A percentile compares a stretch with the other conserved stretches of the same genome.
phyloP scores from a whole-genome alignment of 805 yeast genomes.

The Soucietia sequanensis region DNA sequence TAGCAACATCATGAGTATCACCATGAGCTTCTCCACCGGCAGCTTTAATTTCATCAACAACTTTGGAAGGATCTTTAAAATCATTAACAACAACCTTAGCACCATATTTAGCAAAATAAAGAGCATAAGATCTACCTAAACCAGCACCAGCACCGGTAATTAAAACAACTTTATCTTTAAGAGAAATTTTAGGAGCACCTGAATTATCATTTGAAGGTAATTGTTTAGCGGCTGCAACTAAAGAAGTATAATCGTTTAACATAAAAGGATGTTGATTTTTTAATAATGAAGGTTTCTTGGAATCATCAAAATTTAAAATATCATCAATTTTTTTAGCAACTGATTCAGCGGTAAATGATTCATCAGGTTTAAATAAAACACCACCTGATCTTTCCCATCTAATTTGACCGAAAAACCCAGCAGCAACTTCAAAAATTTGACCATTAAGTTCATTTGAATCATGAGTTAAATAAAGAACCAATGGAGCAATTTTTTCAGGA shows the following conservation, averaged over 20 bases:
- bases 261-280: constrained; percentile 66
- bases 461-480: constrained; percentile 78
- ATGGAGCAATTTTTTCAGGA: constrained; percentile 90
- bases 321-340: constrained; percentile 66
- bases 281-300: constrained; percentile 47
- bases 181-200: constrained; percentile 47
- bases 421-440: constrained; percentile 88
- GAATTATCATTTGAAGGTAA: constrained; percentile 50
- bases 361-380: constrained; percentile 75
- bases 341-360: constrained; percentile 79
- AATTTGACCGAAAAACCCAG: constrained; percentile 87
- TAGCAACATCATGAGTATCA: constrained; percentile 78
- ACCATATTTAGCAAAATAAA: constrained; percentile 82
- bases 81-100: constrained; percentile 96
- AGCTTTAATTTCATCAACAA: constrained; percentile 70
- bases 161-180: constrained; percentile 82
- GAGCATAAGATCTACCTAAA: constrained; percentile 87
- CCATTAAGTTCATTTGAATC: constrained; percentile 61
- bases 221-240: constrained; percentile 51
- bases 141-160: constrained; percentile 97
- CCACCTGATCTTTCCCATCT: constrained; percentile 96
- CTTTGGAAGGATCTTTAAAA: constrained; percentile 68
- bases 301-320: constrained; percentile 60
- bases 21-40: constrained; percentile 82
- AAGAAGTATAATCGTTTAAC: constrained; percentile 66